Percentiles rank a stretch among this genome's conserved stretches.
Evolutionary conservation across 169 alveolate species (phyloP).

Genomic region (Toxoplasma gondii): DNA sequence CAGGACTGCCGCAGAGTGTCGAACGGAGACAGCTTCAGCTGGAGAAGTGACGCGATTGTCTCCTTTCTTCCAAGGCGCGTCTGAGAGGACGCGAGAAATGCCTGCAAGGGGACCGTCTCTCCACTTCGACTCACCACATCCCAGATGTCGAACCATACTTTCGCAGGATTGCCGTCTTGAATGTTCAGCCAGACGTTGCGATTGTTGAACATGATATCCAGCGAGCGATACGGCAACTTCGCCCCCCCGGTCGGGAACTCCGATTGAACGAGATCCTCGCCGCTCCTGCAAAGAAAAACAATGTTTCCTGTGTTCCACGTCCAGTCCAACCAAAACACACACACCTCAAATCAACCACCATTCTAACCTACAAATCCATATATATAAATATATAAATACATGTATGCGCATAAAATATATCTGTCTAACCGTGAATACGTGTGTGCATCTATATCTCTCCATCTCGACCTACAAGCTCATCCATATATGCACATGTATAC

Average conservation of each 20-base stretch:
- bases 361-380: neutral
- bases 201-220: slow-evolving; percentile 66
- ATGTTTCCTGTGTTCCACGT: neutral
- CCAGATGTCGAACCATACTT: slow-evolving; percentile 69
- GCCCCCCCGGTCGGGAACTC: slow-evolving; percentile 50
- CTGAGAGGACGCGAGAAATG: no score
- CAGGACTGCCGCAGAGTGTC: no score
- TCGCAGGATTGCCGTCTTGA: slow-evolving; percentile 59
- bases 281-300: neutral
- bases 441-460: no score
- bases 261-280: neutral
- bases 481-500: no score
- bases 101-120: no score
- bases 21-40: no score
- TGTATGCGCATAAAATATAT: no score
- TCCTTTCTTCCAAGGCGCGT: no score
- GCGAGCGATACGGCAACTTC: slow-evolving; percentile 67
- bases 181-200: slow-evolving; percentile 68
- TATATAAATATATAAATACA: no score
- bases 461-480: no score
- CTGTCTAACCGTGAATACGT: no score
- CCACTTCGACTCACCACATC: slow-evolving; percentile 46
- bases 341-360: neutral
- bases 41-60: no score
- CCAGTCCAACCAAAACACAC: neutral